Percentiles rank a stretch among this genome's conserved stretches.
Conservation (phyloP, 805 yeast species). For the Torulaspora indica region DNA sequence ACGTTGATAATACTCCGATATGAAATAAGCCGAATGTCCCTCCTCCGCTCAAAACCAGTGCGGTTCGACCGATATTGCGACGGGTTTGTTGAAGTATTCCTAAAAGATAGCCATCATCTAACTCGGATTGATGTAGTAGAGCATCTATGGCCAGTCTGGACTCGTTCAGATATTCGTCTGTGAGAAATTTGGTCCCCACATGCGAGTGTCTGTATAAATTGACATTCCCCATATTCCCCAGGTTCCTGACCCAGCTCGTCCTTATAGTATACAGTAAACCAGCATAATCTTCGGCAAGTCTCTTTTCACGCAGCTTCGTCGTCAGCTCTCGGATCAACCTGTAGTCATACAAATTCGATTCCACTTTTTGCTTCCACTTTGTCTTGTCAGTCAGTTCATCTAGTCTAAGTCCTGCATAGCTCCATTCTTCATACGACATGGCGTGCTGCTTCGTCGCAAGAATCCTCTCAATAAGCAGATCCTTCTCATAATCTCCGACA, state of each 20-base stretch:
- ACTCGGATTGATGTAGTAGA: constrained; percentile 28
- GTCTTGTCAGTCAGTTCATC: constrained; percentile 63
- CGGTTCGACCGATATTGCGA: constrained; percentile 90
- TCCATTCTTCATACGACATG: constrained; percentile 61
- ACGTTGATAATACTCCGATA: constrained; percentile 81
- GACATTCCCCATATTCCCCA: constrained; percentile 83
- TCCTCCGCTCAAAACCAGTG: constrained; percentile 92
- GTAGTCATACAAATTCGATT: constrained; percentile 70
- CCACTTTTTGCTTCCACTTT: constrained; percentile 63
- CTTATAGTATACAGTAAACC: constrained; percentile 67
- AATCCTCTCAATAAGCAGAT: constrained; percentile 38
- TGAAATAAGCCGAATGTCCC: constrained; percentile 91
- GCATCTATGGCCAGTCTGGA: constrained; percentile 49
- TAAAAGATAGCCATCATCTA: constrained; percentile 66
- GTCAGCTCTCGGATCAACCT: constrained; percentile 51
- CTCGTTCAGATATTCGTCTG: constrained; percentile 79
- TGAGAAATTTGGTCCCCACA: constrained; percentile 78
- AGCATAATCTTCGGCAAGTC: constrained; percentile 53
- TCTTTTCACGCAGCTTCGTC: constrained; percentile 52
- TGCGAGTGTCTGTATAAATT: constrained; percentile 71
- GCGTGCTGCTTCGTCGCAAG: constrained; percentile 46
- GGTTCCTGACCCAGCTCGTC: constrained; percentile 77
- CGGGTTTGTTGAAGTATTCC: constrained; percentile 83
- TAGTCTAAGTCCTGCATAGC: constrained; percentile 52
- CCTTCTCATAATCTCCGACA: constrained; percentile 31